Percentiles rank a stretch among this genome's conserved stretches.
These are phyloP conservation scores for Physaria fendleri DNA, from an alignment of 345 rosid species.

Conservation along the genomic window DNA sequence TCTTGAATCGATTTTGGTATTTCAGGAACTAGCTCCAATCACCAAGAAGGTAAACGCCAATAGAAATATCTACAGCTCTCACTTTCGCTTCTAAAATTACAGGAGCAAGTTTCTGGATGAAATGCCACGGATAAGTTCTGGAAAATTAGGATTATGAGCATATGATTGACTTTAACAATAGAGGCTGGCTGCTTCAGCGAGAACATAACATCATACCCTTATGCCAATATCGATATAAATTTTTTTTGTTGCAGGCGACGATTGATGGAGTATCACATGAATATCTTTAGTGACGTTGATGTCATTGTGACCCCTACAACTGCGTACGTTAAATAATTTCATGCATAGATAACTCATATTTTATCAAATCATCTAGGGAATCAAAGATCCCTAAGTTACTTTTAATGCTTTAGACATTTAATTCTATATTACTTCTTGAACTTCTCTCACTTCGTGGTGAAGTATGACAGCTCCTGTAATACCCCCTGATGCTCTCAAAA, in stretches of 20 bases:
- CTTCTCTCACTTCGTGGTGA: not conserved
- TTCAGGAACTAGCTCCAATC: constrained; percentile 53
- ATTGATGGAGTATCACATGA: constrained; percentile 67
- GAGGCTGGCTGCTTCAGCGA: not conserved
- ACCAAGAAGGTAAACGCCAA: constrained; percentile 58
- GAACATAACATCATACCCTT: not conserved
- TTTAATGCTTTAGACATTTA: not conserved
- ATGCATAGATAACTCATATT: not conserved
- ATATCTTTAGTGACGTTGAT: constrained; percentile 77
- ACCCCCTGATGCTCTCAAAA: constrained; percentile 57
- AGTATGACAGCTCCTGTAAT: constrained; percentile 87
- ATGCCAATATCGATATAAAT: not conserved
- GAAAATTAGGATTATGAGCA: not conserved
- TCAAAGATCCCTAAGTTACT: not conserved
- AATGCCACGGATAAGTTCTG: no score
- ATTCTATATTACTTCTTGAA: not conserved
- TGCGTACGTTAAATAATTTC: constrained; percentile 41
- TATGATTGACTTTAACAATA: constrained; percentile 5
- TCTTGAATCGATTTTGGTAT: not conserved
- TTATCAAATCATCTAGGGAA: not conserved
- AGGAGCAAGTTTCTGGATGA: no score
- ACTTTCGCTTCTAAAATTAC: not conserved
- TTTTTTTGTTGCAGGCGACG: constrained; percentile 57
- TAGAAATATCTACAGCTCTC: not conserved
- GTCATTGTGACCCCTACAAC: constrained; percentile 84